Base-by-base conservation (phyloP, 1,284 basidiomycete species). In the Waitea zeae region DNA sequence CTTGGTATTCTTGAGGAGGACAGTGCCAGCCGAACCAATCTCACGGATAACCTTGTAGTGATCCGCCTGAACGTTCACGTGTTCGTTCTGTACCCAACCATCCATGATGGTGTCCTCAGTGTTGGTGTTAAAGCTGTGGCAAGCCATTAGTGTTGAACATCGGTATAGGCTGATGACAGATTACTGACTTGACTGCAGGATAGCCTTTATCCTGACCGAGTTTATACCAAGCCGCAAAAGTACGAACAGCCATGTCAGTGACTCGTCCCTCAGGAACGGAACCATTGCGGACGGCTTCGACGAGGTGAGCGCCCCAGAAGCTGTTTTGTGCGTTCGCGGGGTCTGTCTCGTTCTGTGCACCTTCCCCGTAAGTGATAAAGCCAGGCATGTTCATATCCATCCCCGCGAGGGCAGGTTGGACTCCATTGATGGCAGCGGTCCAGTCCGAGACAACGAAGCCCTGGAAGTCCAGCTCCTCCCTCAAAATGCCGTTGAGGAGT, bases 1-100 rank as follows among this genome's bases (percentile, higher is more conserved):
- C 31, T 62, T 56, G 5, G 52, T 46, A 49, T 80, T 79, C 59
- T 79, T 78, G 33, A 79, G 60, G 22, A 81, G 52, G 11, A 77
- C 67, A 3, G 63, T 65, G 6, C 65, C 67, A 0, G 67, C 64
- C 0, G 61, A 60, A 7, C 68, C 72, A n/a, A 75, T 63, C 37
- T 66, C 56, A 13, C 67, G 58, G 14, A 72, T 64, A 28, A 69
- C 39, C 45, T 60, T 54, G 42, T 49, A 46, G 42, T 71, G 68
- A 42, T 67, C 55, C 4, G 43, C 56, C 37, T 60, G 59, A 2
- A 67, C 68, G 39, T 14, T 30, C 9, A 6, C 9, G 15, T 6
- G 29, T 6, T 7, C 15, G 29, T 30, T 7, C 9, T 7, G 7
- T 26, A 7, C 7, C 22, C 9, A 30, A 7, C 11, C 29, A 17